Base-by-base conservation (phyloP, 2,329 filamentous ascomycete genomes). In the Rutstroemia sp. region DNA sequence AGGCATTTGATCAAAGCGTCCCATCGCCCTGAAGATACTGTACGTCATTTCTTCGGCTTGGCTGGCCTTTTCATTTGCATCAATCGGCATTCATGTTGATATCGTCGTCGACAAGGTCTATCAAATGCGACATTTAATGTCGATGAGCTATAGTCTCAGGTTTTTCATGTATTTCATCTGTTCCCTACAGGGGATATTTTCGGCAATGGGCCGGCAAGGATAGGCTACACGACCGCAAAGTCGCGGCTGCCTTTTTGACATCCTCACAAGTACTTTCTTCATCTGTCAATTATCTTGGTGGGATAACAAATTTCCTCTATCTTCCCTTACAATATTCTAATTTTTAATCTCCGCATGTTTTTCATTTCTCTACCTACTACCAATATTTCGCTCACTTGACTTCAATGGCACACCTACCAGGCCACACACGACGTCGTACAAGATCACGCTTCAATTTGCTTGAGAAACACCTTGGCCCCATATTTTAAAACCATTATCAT, bases 381-480 rank as follows among this genome's bases (percentile, higher is more conserved):
- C 6, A 37, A 17, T 42, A 10, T 27, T 50, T 55, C 17, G 37
- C 47, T 44, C 46, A 34, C 37, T 41, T n/a, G 17, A 19, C 44
- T 9, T 42, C 46, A 23, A 50, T 55, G 34, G 46, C 45, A 50
- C 19, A 14, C 46, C 38, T 55, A 55, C 25, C 30, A 27, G 37
- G 37, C 19, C 25, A 55, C 50, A 38, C 44, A 55, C 46, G 5
- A 55, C 46, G 25, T 37, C n/a, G 23, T 19, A 55, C 53, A 48
- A 41, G 42, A 50, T 16, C 23, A 27, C 39, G n/a, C 27, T 39
- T 55, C 52, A 55, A 42, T 47, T 25, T 14, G 19, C 44, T 34
- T 17, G 41, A 12, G 10, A 50, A 30, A 30, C 27, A 34, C 19
- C 45, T 21, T 44, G 23, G 37, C n/a, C 14, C 34, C 37, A 50